Evolutionary conservation across 2,329 filamentous ascomycete species (phyloP).

Genomic region (Coniella vitis): DNA sequence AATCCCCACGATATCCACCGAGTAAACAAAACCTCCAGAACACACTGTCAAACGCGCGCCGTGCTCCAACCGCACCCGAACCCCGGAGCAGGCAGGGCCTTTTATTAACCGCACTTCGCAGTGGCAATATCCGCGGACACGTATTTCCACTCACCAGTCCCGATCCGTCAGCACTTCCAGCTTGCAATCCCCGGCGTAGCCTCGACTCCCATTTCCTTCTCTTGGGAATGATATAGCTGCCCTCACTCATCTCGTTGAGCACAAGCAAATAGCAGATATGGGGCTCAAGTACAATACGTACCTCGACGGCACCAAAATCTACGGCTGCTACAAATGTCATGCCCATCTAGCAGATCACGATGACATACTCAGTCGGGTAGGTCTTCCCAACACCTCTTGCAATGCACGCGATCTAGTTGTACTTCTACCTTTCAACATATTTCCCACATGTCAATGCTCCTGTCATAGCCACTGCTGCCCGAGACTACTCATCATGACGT

Average conservation of each 20-base stretch:
- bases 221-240: no score
- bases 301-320: conserved; percentile 78
- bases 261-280: conserved; percentile 56
- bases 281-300: conserved; percentile 89
- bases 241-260: no score
- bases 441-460: neutral
- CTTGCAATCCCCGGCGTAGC: neutral
- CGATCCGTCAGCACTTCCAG: neutral
- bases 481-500: no score
- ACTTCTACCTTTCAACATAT: conserved; percentile 8
- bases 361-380: conserved; percentile 87
- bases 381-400: conserved; percentile 25
- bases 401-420: conserved; percentile 8
- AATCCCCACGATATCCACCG: no score
- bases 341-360: conserved; percentile 92
- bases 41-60: no score
- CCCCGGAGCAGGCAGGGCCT: no score
- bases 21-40: no score
- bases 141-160: neutral
- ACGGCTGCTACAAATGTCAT: conserved; percentile 91
- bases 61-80: no score
- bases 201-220: neutral
- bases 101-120: no score
- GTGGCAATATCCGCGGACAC: neutral
- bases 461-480: no score